These are phyloP conservation scores for Wickerhamomyces mucosus DNA, from an alignment of 805 yeast genomes.

Conservation along the genomic window DNA sequence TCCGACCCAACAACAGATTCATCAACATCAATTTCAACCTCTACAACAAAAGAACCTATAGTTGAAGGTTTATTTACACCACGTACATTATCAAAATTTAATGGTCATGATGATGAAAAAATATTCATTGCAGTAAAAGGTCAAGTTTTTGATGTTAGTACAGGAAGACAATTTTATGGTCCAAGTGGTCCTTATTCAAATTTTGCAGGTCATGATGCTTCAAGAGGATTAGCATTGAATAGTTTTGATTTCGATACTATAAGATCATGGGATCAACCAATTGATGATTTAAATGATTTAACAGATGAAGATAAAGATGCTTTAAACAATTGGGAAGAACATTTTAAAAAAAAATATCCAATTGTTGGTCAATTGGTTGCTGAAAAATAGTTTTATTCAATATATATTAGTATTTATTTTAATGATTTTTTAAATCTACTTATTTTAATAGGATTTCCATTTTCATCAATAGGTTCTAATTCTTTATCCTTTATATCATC, in stretches of 20 bases:
- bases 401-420: too few species aligned
- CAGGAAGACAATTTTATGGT: slow-evolving; percentile 81
- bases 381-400: too few species aligned
- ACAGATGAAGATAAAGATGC: slow-evolving; percentile 50
- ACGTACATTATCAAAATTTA: slow-evolving; percentile 55
- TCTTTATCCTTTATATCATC: slow-evolving; percentile 42
- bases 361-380: slow-evolving; percentile 63
- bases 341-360: slow-evolving; percentile 74
- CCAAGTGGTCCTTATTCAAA: slow-evolving; percentile 93
- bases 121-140: slow-evolving; percentile 86
- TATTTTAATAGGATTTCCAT: slow-evolving; percentile 46
- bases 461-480: slow-evolving; percentile 58
- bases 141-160: slow-evolving; percentile 73
- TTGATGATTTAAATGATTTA: slow-evolving; percentile 63
- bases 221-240: slow-evolving; percentile 82
- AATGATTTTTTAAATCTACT: slow-evolving; percentile 63
- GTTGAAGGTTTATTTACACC: slow-evolving; percentile 60
- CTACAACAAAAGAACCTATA: slow-evolving; percentile 23
- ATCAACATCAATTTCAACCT: slow-evolving; percentile 6
- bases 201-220: slow-evolving; percentile 95
- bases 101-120: slow-evolving; percentile 71
- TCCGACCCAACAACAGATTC: slow-evolving; percentile 12
- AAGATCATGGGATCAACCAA: slow-evolving; percentile 63
- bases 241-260: slow-evolving; percentile 67
- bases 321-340: slow-evolving; percentile 77